Conservation (phyloP, 306 rosid genomes). For the Castanea mollissima region DNA sequence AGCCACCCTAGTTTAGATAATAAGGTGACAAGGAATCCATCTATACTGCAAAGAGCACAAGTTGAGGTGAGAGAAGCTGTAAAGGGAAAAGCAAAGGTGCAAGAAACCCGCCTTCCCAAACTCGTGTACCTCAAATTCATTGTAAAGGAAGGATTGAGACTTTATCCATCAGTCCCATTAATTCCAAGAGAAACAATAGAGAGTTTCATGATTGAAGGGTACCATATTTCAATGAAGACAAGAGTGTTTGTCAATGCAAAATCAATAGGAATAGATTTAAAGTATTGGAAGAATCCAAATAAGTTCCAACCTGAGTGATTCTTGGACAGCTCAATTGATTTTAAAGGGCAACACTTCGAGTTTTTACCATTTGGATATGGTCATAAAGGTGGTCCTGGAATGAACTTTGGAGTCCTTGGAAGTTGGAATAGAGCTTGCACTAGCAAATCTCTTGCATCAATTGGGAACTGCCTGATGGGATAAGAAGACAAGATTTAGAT, state of each 20-base stretch:
- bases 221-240: background rate
- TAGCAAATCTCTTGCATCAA: conserved; percentile 29
- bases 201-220: conserved; percentile 12
- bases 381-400: conserved; percentile 24
- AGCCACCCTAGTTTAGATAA: conserved; percentile 22
- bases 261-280: conserved; percentile 11
- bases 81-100: conserved; percentile 14
- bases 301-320: conserved; percentile 24
- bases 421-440: conserved; percentile 7
- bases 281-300: conserved; percentile 17
- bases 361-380: conserved; percentile 24
- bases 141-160: conserved; percentile 17
- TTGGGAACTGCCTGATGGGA: conserved; percentile 27
- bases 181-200: conserved; percentile 14
- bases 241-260: background rate
- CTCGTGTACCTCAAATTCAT: conserved; percentile 17
- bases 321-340: conserved; percentile 10
- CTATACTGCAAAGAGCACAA: conserved; percentile 12
- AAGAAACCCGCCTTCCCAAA: conserved; percentile 7
- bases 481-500: conserved; percentile 24
- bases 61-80: conserved; percentile 21
- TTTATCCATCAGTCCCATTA: conserved; percentile 15
- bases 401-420: background rate
- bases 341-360: conserved; percentile 14
- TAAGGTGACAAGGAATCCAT: conserved; percentile 28